Conservation (phyloP, 306 rosid species). For the Dalbergia cultrata region DNA sequence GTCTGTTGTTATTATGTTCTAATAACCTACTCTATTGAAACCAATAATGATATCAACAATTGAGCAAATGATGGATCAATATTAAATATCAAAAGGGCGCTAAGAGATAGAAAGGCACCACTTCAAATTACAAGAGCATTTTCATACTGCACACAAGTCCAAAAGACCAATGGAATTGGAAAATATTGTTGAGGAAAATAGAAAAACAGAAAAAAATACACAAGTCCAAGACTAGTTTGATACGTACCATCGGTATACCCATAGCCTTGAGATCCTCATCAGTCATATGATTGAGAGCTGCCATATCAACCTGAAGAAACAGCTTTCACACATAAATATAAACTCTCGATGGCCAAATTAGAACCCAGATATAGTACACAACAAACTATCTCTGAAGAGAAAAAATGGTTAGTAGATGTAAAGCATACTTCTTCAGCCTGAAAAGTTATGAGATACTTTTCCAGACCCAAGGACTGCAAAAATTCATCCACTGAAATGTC, state of each 20-base stretch:
- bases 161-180: conserved; percentile 10
- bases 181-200: conserved; percentile 16
- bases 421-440: conserved; percentile 97
- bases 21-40: background rate
- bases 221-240: conserved; percentile 10
- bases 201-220: background rate
- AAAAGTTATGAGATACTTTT: conserved; percentile 89
- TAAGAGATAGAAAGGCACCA: background rate
- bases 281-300: conserved; percentile 95
- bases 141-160: background rate
- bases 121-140: conserved; percentile 1
- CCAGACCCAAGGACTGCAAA: conserved; percentile 90
- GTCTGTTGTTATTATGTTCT: background rate
- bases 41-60: background rate
- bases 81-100: conserved; percentile 6
- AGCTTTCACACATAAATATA: conserved; percentile 30
- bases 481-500: conserved; percentile 79
- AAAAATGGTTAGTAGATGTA: background rate
- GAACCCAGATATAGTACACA: conserved; percentile 20
- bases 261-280: conserved; percentile 98
- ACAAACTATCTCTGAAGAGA: conserved; percentile 7
- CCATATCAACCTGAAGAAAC: conserved; percentile 90
- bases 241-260: conserved; percentile 95
- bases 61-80: conserved; percentile 3
- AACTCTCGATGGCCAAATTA: conserved; percentile 18